Percentiles rank a stretch among this genome's conserved stretches.
Conservation (phyloP, 495 filamentous ascomycete species). For the Podospora sp. region DNA sequence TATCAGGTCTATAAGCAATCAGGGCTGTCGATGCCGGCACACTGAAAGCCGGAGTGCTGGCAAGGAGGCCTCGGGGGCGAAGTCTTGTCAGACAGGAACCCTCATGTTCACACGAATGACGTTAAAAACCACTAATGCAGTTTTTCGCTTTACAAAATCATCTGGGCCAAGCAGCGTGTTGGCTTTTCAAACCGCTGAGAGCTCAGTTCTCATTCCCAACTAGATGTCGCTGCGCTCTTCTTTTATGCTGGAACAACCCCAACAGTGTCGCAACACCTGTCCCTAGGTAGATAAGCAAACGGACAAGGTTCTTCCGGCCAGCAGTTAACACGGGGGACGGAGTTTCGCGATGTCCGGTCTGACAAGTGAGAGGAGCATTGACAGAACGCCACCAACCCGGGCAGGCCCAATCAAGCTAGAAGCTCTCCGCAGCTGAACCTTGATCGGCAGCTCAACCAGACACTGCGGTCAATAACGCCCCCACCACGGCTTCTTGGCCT, state of each 20-base stretch:
- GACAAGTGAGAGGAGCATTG: slow-evolving; percentile 1
- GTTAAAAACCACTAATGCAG: no score
- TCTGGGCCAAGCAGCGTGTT: no score
- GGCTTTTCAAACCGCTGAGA: no score
- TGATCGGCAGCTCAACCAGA: neutral
- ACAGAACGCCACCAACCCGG: slow-evolving; percentile 1
- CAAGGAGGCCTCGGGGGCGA: no score
- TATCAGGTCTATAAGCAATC: no score
- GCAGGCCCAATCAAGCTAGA: slow-evolving; percentile 22
- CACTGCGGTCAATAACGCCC: neutral
- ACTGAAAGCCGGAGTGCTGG: no score
- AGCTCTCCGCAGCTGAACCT: neutral
- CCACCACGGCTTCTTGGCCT: slow-evolving; percentile 13
- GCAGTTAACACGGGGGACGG: neutral
- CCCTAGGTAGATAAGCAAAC: neutral
- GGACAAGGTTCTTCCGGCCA: neutral
- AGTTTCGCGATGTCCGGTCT: neutral
- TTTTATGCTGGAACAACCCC: neutral
- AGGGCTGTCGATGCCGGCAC: no score
- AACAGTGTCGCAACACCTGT: neutral
- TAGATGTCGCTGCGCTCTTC: no score
- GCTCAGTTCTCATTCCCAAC: no score
- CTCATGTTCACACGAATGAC: no score
- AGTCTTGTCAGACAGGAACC: no score
- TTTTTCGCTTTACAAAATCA: no score